Conservation (phyloP, 2,329 filamentous ascomycete species). For the Colletotrichum sp. region DNA sequence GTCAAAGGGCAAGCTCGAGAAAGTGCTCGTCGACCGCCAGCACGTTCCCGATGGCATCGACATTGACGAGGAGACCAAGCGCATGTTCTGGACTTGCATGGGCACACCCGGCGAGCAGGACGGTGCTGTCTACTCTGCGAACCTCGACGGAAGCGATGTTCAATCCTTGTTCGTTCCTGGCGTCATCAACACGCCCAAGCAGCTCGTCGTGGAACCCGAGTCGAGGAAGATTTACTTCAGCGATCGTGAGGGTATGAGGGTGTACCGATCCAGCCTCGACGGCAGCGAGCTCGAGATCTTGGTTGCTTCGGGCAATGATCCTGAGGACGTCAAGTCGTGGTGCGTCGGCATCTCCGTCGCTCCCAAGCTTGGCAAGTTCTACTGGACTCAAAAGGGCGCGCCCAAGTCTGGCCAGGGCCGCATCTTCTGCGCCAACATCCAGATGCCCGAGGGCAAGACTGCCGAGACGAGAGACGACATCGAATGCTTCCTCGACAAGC, state of each 20-base stretch:
- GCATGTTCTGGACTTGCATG: slow-evolving; percentile 58
- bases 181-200: slow-evolving; percentile 52
- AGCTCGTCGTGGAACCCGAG: slow-evolving; percentile 36
- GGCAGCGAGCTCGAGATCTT: slow-evolving; percentile 42
- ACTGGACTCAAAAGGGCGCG: slow-evolving; percentile 65
- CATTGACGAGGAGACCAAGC: slow-evolving; percentile 31
- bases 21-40: slow-evolving; percentile 27
- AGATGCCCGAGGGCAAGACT: slow-evolving; percentile 36
- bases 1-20: slow-evolving; percentile 22
- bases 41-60: slow-evolving; percentile 49
- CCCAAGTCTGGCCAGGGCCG: slow-evolving; percentile 54
- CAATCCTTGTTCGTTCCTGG: slow-evolving; percentile 46
- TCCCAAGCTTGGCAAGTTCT: slow-evolving; percentile 46
- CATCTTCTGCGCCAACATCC: slow-evolving; percentile 54
- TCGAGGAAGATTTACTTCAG: slow-evolving; percentile 42
- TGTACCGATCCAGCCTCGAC: slow-evolving; percentile 42
- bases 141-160: slow-evolving; percentile 53
- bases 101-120: slow-evolving; percentile 41
- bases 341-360: slow-evolving; percentile 61
- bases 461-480: slow-evolving; percentile 43
- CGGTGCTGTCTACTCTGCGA: slow-evolving; percentile 46
- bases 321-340: slow-evolving; percentile 44
- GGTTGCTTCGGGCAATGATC: slow-evolving; percentile 36
- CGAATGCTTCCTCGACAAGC: slow-evolving; percentile 40
- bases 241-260: slow-evolving; percentile 47